Evolutionary conservation across 2,329 filamentous ascomycete species (phyloP).

Genomic region (Fusarium camptoceras): DNA sequence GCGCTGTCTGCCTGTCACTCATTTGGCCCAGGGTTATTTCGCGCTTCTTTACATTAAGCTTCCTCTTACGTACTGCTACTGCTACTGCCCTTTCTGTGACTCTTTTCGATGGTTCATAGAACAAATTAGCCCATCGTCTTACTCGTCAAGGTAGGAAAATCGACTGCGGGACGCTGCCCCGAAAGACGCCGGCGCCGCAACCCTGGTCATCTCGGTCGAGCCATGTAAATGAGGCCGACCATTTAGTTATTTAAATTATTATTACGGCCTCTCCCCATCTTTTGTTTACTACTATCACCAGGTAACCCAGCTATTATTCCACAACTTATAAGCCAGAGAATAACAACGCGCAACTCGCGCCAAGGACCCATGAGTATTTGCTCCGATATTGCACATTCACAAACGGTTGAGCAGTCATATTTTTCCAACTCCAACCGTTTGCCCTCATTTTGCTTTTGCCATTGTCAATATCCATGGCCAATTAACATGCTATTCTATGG

Average conservation of each 20-base stretch:
- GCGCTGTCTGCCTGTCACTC: background rate
- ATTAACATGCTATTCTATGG: constrained; percentile 15
- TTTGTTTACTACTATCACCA: constrained; percentile 28
- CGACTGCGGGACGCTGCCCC: constrained; percentile 29
- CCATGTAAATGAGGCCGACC: constrained; percentile 36
- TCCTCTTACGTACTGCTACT: background rate
- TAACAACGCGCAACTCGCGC: background rate
- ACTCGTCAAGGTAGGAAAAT: constrained; percentile 23
- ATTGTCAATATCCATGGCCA: constrained; percentile 19
- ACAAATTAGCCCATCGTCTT: constrained; percentile 30
- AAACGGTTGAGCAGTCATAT: constrained; percentile 12
- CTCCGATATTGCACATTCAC: constrained; percentile 1
- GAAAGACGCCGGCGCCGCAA: constrained; percentile 23
- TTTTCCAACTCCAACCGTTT: background rate
- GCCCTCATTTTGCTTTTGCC: background rate
- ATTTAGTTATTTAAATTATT: constrained; percentile 15
- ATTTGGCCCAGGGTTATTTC: constrained; percentile 12
- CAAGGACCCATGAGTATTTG: constrained; percentile 2
- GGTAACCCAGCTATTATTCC: constrained; percentile 28
- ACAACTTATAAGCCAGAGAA: constrained; percentile 26
- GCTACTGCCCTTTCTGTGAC: background rate
- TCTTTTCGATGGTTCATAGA: background rate
- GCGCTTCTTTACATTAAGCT: constrained; percentile 26
- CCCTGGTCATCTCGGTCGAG: constrained; percentile 27
- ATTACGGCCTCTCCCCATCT: constrained; percentile 24